A percentile compares a stretch with the other conserved stretches of the same genome.
phyloP scores from a whole-genome alignment of 306 rosid species.

The Elaeagnus macrophylla region DNA sequence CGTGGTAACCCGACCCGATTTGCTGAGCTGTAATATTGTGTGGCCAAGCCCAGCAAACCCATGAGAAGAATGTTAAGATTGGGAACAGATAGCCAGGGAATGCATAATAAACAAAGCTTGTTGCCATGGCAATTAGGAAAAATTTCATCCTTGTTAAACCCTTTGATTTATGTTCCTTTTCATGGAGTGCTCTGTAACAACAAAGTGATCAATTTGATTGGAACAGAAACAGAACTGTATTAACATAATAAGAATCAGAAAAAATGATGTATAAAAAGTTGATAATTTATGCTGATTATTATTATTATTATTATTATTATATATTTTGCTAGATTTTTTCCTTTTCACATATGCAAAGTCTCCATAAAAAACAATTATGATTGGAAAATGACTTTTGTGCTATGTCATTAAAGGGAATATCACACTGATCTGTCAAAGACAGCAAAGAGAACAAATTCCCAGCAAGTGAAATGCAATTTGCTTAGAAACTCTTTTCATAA shows the following conservation, averaged over 20 bases:
- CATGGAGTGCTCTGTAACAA: conserved; percentile 84
- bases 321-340: too few species aligned
- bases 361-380: too few species aligned
- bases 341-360: too few species aligned
- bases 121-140: conserved; percentile 61
- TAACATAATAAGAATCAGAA: too few species aligned
- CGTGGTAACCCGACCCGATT: conserved; percentile 77
- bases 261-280: too few species aligned
- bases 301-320: too few species aligned
- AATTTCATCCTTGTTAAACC: conserved; percentile 74
- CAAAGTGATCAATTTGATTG: not conserved
- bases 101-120: conserved; percentile 73
- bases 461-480: conserved; percentile 28
- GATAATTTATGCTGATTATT: too few species aligned
- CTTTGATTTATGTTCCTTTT: conserved; percentile 50
- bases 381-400: too few species aligned
- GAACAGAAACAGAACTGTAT: too few species aligned
- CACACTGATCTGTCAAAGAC: conserved; percentile 21
- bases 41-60: conserved; percentile 98
- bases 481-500: conserved; percentile 9
- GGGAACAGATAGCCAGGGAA: conserved; percentile 83
- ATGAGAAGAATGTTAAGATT: conserved; percentile 82
- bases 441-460: conserved; percentile 26
- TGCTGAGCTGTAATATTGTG: conserved; percentile 88
- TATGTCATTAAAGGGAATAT: conserved; percentile 18